A percentile compares a stretch with the other conserved stretches of the same genome.
Conservation (phyloP, 2,329 filamentous ascomycete genomes). For the Phaeomoniella chlamydospora region DNA sequence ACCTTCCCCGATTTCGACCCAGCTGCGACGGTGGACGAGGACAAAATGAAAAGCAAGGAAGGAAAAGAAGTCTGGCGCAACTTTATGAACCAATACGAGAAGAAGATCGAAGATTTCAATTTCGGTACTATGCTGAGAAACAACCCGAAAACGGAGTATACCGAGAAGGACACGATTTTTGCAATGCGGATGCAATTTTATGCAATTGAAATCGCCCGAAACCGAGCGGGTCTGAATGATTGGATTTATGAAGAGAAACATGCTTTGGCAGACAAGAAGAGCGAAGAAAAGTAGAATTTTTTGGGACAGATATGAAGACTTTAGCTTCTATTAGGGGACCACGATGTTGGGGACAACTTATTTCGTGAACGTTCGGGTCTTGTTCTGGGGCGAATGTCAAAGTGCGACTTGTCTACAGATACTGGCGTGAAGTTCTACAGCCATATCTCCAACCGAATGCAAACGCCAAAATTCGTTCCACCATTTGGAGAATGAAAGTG, state of each 20-base stretch:
- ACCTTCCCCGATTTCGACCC: conserved; percentile 92
- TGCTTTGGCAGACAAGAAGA: conserved; percentile 36
- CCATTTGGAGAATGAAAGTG: too few species aligned
- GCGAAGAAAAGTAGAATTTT: too few species aligned
- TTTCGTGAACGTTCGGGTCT: too few species aligned
- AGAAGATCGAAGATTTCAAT: conserved; percentile 86
- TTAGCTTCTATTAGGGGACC: too few species aligned
- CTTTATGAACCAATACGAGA: conserved; percentile 84
- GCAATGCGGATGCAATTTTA: conserved; percentile 75
- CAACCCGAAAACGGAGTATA: conserved; percentile 70
- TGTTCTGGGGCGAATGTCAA: too few species aligned
- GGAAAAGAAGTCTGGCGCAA: conserved; percentile 92
- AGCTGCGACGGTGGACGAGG: conserved; percentile 65
- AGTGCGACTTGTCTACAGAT: too few species aligned
- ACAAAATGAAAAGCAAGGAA: conserved; percentile 92
- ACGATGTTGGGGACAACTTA: too few species aligned
- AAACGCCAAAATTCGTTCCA: too few species aligned
- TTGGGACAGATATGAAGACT: too few species aligned
- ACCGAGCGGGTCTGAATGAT: conserved; percentile 80
- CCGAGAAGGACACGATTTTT: conserved; percentile 80
- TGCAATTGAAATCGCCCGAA: conserved; percentile 62
- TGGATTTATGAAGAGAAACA: conserved; percentile 87
- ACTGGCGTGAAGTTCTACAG: too few species aligned
- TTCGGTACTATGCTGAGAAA: conserved; percentile 87
- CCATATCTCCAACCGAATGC: too few species aligned